These are phyloP conservation scores for Pseudisothecium myosuroides DNA, from an alignment of 225 moss, liverwort and hornwort species.

Conservation along the genomic window DNA sequence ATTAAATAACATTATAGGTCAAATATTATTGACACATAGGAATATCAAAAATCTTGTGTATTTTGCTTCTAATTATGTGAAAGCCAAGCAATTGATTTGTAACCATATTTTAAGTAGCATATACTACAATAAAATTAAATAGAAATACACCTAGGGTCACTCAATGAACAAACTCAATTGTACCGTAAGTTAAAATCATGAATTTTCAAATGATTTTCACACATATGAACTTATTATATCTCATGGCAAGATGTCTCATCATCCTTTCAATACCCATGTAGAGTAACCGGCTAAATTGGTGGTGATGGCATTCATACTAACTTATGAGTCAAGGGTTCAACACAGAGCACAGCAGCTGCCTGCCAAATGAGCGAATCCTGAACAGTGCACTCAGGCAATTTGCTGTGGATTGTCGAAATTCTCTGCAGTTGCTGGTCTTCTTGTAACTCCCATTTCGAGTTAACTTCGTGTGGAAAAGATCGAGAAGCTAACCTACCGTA, in stretches of 20 bases:
- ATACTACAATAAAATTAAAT: not conserved
- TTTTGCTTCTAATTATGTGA: not conserved
- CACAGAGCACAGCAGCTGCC: too few species aligned
- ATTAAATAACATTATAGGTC: not conserved
- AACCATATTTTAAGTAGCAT: not conserved
- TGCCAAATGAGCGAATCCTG: not conserved
- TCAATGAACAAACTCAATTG: not conserved
- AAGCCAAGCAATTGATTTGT: not conserved
- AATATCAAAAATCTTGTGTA: not conserved
- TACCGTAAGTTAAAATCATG: not conserved
- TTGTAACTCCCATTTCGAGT: not conserved
- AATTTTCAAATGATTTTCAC: not conserved
- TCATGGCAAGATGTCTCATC: not conserved
- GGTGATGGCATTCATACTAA: too few species aligned
- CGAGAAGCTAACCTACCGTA: not conserved
- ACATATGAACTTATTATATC: not conserved
- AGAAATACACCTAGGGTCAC: not conserved
- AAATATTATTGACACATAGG: not conserved
- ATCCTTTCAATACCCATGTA: too few species aligned
- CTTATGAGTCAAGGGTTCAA: too few species aligned
- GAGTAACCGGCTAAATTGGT: too few species aligned
- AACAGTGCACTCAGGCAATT: not conserved
- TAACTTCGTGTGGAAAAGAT: not conserved
- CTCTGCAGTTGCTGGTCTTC: not conserved
- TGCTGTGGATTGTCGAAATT: not conserved